Evolutionary conservation across 768 basidiomycete genomes (phyloP), one percentile per base, ranked within the genome.

Genomic region (Mycena filopes): DNA sequence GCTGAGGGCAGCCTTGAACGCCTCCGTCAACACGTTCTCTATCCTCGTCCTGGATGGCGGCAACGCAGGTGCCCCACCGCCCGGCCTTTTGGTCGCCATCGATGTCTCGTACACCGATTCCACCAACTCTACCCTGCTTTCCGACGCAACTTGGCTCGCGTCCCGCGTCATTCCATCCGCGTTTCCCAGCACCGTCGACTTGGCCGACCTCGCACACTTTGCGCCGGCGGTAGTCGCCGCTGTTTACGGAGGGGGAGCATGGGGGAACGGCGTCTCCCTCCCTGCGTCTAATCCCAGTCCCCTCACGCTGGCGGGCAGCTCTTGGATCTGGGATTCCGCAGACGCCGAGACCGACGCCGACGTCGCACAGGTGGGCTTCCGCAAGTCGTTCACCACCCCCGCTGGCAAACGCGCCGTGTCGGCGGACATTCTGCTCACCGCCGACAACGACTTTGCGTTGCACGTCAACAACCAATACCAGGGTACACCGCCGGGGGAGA

Each of bases 41-140:
- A 55, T 67, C 15, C 60, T 67, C 3, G 66, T 51, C 16, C n/a
- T 16, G 20, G 61, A 51, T 23, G 31, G 54, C 33, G 42, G 21
- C 38, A 25, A 43, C 25, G 26, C 41, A 16, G 13, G 31, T 18
- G 45, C 16, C 9, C 66, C 66, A 9, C n/a, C 38, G 16, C 55
- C 60, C 15, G 66, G 60, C 25, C 43, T 67, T 5, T 47, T 67
- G 55, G 60, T 55, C 7, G 48, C 60, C 10, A 57, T 67, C 38
- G 31, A 48, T 25, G 23, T 67, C 43, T 41, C 18, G n/a, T 62
- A 51, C 26, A 26, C 42, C 16, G 60, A 62, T 41, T 33, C 36
- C 15, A 43, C 60, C 13, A 58, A n/a, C 8, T 42, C 46, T 20
- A 43, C 55, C 3, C 13, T 67, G 11, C 15, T 62, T 10, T 67